phyloP scores from a whole-genome alignment of 306 rosid species.

The Lathyrus aphaca region DNA sequence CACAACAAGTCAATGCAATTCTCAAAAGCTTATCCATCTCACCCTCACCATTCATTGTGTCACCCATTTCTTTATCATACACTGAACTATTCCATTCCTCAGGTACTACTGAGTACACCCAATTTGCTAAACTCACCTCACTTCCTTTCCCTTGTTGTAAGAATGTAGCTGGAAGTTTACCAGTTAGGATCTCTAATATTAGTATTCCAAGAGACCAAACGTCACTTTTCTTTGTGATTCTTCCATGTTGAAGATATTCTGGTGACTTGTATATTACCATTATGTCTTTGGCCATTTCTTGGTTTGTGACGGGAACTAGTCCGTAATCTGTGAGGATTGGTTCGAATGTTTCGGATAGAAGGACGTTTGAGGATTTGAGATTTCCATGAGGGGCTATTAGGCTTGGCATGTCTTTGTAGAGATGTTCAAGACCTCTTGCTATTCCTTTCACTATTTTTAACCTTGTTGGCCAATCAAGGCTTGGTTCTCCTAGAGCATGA shows the following conservation, averaged over 20 bases:
- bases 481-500: conserved; percentile 58
- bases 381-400: conserved; percentile 81
- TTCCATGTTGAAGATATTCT: conserved; percentile 63
- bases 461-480: conserved; percentile 77
- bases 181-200: conserved; percentile 71
- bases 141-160: conserved; percentile 63
- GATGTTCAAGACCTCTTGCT: conserved; percentile 68
- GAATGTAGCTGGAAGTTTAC: conserved; percentile 59
- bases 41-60: conserved; percentile 42
- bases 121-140: conserved; percentile 60
- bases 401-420: conserved; percentile 72
- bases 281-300: conserved; percentile 66
- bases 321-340: conserved; percentile 83
- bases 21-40: conserved; percentile 70
- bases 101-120: conserved; percentile 60
- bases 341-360: conserved; percentile 57
- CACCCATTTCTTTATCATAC: conserved; percentile 65
- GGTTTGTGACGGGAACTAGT: conserved; percentile 74
- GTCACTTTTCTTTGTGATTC: conserved; percentile 85
- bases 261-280: conserved; percentile 84
- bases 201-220: conserved; percentile 85
- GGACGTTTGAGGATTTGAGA: conserved; percentile 87
- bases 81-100: conserved; percentile 59
- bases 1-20: conserved; percentile 70
- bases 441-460: conserved; percentile 82